These are phyloP conservation scores for Pueraria montana DNA, from an alignment of 306 rosid species.

Conservation along the genomic window DNA sequence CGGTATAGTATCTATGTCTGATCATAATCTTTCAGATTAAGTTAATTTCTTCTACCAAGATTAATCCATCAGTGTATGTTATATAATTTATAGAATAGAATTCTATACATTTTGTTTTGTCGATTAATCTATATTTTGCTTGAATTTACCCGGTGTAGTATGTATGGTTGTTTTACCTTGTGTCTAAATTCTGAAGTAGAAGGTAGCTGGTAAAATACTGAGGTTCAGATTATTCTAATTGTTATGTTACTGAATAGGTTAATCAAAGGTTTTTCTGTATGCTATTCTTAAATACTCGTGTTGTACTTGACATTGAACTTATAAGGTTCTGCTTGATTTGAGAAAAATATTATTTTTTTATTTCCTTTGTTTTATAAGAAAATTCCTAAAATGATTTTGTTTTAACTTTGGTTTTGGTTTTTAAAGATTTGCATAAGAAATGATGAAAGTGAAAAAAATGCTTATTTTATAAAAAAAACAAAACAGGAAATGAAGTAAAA, in stretches of 20 bases:
- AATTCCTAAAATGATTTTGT: too few relatives aligned
- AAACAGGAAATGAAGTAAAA: too few relatives aligned
- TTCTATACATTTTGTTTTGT: slow-evolving; percentile 42
- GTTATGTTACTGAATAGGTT: not conserved
- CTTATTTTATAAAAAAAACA: too few relatives aligned
- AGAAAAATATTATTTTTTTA: not conserved
- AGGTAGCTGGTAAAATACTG: not conserved
- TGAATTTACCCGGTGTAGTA: slow-evolving; percentile 32
- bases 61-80: slow-evolving; percentile 50
- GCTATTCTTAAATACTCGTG: too few relatives aligned
- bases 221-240: not conserved
- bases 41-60: slow-evolving; percentile 45
- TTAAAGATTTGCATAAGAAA: too few relatives aligned
- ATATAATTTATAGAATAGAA: slow-evolving; percentile 44
- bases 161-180: slow-evolving; percentile 20
- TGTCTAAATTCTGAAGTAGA: slow-evolving; percentile 1
- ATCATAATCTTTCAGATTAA: slow-evolving; percentile 52
- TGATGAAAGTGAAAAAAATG: too few relatives aligned
- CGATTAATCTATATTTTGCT: slow-evolving; percentile 39
- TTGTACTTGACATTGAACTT: too few relatives aligned
- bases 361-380: too few relatives aligned
- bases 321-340: not conserved
- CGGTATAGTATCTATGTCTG: slow-evolving; percentile 60
- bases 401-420: too few relatives aligned
- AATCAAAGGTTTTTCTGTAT: not conserved